Percentiles rank a stretch among this genome's conserved stretches.
phyloP scores from a whole-genome alignment of 768 basidiomycete species.

The Rhodotorula kratochvilovae region DNA sequence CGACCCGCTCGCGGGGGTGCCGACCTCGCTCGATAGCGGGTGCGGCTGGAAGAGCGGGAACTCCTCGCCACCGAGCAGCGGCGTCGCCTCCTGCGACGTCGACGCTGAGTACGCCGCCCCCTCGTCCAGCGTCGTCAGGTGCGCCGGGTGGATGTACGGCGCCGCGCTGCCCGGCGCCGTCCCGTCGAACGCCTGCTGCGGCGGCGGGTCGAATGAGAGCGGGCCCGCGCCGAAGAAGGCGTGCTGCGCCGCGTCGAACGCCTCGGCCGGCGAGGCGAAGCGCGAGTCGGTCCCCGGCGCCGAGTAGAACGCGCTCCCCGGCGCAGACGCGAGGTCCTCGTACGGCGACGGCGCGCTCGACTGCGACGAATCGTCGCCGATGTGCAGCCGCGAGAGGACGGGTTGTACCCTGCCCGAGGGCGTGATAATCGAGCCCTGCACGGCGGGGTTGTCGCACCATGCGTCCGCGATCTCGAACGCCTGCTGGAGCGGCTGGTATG shows the following conservation, averaged over 20 bases:
- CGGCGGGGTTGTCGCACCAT: background rate
- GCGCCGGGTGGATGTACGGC: slow-evolving; percentile 22
- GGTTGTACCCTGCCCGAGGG: background rate
- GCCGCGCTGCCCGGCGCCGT: background rate
- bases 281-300: slow-evolving; percentile 5
- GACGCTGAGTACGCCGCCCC: slow-evolving; percentile 6
- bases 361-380: background rate
- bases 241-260: slow-evolving; percentile 10
- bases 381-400: slow-evolving; percentile 12
- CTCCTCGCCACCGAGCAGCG: background rate
- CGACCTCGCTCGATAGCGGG: background rate
- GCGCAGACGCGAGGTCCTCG: background rate
- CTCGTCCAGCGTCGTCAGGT: slow-evolving; percentile 29
- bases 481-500: background rate
- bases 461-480: background rate
- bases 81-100: background rate
- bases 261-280: slow-evolving; percentile 18
- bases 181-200: background rate
- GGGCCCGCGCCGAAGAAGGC: background rate
- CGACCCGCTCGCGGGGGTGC: background rate
- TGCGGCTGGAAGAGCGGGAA: background rate
- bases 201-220: slow-evolving; percentile 13
- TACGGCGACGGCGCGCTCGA: background rate
- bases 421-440: background rate
- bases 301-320: background rate